A percentile compares a stretch with the other conserved stretches of the same genome.
Evolutionary conservation across 2,329 filamentous ascomycete species (phyloP).

Genomic region (Trichophyton simii): DNA sequence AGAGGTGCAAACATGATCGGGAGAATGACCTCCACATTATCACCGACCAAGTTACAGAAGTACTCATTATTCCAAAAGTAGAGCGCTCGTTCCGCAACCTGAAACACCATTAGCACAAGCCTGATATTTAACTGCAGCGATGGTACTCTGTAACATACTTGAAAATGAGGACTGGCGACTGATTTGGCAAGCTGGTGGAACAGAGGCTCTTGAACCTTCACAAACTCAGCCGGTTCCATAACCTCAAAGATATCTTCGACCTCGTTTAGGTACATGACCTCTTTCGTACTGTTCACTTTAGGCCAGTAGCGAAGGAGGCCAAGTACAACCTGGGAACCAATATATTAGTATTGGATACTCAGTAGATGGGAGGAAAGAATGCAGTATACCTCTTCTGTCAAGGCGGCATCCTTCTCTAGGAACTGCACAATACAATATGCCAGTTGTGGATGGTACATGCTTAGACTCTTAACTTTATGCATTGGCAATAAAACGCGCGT

Average conservation of each 20-base stretch:
- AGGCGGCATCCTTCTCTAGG: slow-evolving; percentile 87
- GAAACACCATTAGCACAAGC: slow-evolving; percentile 12
- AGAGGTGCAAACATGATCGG: slow-evolving; percentile 98
- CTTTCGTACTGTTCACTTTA: slow-evolving; percentile 98
- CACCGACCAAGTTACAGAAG: slow-evolving; percentile 97
- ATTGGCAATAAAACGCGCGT: slow-evolving; percentile 84
- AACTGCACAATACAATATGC: slow-evolving; percentile 99
- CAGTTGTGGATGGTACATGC: slow-evolving; percentile 98
- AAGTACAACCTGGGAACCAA: slow-evolving; percentile 61
- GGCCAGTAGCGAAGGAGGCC: slow-evolving; percentile 95
- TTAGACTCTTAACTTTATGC: slow-evolving; percentile 96
- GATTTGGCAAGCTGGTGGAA: slow-evolving; percentile 98
- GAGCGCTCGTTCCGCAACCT: slow-evolving; percentile 86
- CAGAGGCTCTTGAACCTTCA: slow-evolving; percentile 93
- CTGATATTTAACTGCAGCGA: background rate
- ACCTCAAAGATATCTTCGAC: slow-evolving; percentile 99
- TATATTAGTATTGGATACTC: background rate
- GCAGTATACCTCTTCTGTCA: slow-evolving; percentile 77
- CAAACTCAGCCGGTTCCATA: slow-evolving; percentile 97
- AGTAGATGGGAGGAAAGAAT: background rate
- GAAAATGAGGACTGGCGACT: slow-evolving; percentile 95
- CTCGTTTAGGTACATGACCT: slow-evolving; percentile 99
- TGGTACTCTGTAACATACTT: slow-evolving; percentile 37
- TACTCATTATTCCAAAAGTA: slow-evolving; percentile 99
- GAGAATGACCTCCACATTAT: slow-evolving; percentile 95